phyloP scores from a whole-genome alignment of 139 green algal genomes.

The Asterochloris erici region DNA sequence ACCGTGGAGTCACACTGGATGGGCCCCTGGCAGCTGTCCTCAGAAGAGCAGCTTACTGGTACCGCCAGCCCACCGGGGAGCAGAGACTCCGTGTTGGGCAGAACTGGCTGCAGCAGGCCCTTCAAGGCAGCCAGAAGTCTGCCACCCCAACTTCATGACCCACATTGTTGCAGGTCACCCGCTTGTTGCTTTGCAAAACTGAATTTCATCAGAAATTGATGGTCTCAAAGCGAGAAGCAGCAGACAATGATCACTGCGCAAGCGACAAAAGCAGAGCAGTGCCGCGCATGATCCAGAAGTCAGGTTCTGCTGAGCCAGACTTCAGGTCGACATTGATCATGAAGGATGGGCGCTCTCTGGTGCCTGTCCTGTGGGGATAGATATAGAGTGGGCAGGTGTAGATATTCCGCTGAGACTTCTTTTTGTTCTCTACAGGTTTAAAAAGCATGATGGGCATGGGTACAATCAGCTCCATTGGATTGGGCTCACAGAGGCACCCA shows the following conservation, averaged over 20 bases:
- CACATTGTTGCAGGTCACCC: too few relatives aligned
- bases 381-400: conserved; percentile 84
- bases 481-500: conserved; percentile 74
- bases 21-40: conserved; percentile 74
- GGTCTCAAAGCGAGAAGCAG: too few relatives aligned
- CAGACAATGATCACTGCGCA: neutral
- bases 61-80: conserved; percentile 89
- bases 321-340: conserved; percentile 79
- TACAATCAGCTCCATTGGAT: conserved; percentile 89
- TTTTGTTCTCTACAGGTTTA: conserved; percentile 83
- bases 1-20: conserved; percentile 68
- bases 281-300: conserved; percentile 79
- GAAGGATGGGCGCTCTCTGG: conserved; percentile 74
- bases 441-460: conserved; percentile 85
- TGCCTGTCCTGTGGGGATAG: conserved; percentile 76
- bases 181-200: too few relatives aligned
- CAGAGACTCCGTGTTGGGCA: conserved; percentile 70
- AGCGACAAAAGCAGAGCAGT: conserved; percentile 67
- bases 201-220: too few relatives aligned
- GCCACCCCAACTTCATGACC: too few relatives aligned
- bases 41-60: conserved; percentile 84
- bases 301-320: conserved; percentile 57
- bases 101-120: conserved; percentile 49
- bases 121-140: too few relatives aligned
- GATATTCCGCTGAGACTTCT: conserved; percentile 57